Evolutionary conservation across 345 rosid species (phyloP).

Genomic region (Dovyalis caffra): DNA sequence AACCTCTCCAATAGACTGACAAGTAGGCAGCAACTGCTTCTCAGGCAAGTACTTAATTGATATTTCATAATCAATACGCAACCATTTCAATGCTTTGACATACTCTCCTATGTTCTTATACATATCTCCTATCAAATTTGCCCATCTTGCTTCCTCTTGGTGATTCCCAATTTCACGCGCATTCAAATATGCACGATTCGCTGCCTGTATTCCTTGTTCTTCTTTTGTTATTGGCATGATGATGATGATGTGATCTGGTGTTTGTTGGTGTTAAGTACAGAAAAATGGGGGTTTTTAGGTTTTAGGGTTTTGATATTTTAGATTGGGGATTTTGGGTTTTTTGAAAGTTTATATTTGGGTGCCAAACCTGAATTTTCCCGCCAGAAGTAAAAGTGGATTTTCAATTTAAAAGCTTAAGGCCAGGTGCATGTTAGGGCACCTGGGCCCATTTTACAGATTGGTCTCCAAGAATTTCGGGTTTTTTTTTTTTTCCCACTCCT

Average conservation of each 20-base stretch:
- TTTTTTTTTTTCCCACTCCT: too few species aligned
- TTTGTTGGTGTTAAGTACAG: not conserved
- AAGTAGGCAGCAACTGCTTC: conserved; percentile 73
- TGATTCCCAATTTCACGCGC: conserved; percentile 73
- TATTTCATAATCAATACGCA: conserved; percentile 73
- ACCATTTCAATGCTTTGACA: conserved; percentile 83
- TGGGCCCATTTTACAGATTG: too few species aligned
- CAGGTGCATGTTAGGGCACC: too few species aligned
- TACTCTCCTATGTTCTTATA: conserved; percentile 86
- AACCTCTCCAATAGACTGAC: conserved; percentile 90
- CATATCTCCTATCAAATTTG: conserved; percentile 73
- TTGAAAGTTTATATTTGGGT: not conserved
- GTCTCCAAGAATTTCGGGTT: too few species aligned
- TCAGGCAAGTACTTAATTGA: conserved; percentile 61
- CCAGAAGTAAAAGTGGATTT: too few species aligned
- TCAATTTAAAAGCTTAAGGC: too few species aligned
- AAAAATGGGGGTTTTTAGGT: not conserved
- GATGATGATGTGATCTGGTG: too few species aligned
- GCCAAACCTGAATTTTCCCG: too few species aligned
- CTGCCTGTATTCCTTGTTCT: conserved; percentile 40
- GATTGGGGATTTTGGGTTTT: not conserved
- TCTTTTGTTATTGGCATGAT: conserved; percentile 45
- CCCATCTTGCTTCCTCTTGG: conserved; percentile 93
- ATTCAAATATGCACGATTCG: conserved; percentile 60
- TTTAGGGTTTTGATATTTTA: too few species aligned